Evolutionary conservation across 345 rosid genomes (phyloP).

Genomic region (Fremontodendron californicum): DNA sequence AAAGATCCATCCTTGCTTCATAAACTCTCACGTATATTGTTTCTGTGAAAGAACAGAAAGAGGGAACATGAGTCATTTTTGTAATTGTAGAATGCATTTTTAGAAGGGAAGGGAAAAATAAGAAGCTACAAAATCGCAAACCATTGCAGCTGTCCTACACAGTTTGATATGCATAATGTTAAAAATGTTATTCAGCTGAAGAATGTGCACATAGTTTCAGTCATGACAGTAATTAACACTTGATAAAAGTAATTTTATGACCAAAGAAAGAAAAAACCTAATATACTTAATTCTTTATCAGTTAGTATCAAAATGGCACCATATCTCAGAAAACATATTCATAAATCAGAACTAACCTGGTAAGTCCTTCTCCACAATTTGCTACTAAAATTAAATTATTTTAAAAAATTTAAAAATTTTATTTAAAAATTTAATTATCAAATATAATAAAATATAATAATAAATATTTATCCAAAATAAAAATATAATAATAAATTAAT

Average conservation of each 20-base stretch:
- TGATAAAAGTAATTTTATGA: not conserved
- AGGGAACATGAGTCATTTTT: not conserved
- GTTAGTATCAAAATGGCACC: not conserved
- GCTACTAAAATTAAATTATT: too few relatives aligned
- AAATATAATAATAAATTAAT: too few relatives aligned
- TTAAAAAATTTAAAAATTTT: too few relatives aligned
- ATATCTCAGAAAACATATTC: not conserved
- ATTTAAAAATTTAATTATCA: too few relatives aligned
- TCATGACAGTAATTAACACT: not conserved
- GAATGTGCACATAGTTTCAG: not conserved
- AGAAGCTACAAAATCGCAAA: not conserved
- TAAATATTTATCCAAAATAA: too few relatives aligned
- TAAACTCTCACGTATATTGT: constrained; percentile 50
- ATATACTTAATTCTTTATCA: not conserved
- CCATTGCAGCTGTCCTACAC: not conserved
- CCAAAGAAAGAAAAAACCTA: too few relatives aligned
- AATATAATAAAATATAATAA: too few relatives aligned
- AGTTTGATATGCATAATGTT: not conserved
- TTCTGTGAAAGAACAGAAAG: constrained; percentile 20
- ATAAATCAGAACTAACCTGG: constrained; percentile 40
- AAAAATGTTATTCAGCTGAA: not conserved
- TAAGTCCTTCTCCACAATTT: constrained; percentile 41
- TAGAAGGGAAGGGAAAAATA: not conserved
- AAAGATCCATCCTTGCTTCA: constrained; percentile 50
- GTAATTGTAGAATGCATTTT: not conserved